phyloP scores from a whole-genome alignment of 164 flowering plant genomes.

The Annona squamosa region DNA sequence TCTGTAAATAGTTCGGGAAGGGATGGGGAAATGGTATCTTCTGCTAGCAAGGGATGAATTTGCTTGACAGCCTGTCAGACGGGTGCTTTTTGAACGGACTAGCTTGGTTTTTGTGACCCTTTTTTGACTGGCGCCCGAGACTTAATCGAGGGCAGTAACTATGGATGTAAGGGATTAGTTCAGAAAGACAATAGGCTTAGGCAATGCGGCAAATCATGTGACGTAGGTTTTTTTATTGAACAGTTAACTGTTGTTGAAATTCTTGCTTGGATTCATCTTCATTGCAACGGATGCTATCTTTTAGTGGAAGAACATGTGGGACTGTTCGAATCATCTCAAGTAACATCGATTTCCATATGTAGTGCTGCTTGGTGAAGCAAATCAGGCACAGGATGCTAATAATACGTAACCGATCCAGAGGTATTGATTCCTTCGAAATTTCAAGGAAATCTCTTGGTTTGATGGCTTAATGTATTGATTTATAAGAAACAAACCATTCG shows the following conservation, averaged over 20 bases:
- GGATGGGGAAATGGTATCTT: not conserved
- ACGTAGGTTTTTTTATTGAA: not conserved
- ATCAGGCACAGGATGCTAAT: too few relatives aligned
- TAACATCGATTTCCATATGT: too few relatives aligned
- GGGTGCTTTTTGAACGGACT: not conserved
- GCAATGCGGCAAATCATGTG: not conserved
- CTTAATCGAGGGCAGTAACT: not conserved
- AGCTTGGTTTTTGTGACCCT: too few relatives aligned
- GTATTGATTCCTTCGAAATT: too few relatives aligned
- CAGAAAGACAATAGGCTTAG: not conserved
- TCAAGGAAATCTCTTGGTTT: too few relatives aligned
- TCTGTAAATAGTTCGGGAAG: not conserved
- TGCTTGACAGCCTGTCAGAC: not conserved
- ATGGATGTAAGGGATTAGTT: not conserved
- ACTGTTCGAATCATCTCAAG: not conserved
- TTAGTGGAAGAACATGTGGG: not conserved
- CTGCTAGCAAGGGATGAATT: not conserved
- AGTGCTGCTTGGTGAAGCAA: too few relatives aligned
- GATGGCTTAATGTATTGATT: too few relatives aligned
- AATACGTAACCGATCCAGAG: too few relatives aligned
- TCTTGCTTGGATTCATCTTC: not conserved
- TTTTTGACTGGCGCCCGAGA: too few relatives aligned
- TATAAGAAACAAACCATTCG: too few relatives aligned
- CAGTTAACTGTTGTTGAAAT: not conserved
- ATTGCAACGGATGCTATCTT: not conserved